Percentiles rank a stretch among this genome's conserved stretches.
phyloP scores from a whole-genome alignment of 257 asterid genomes.

The Rhazya stricta region DNA sequence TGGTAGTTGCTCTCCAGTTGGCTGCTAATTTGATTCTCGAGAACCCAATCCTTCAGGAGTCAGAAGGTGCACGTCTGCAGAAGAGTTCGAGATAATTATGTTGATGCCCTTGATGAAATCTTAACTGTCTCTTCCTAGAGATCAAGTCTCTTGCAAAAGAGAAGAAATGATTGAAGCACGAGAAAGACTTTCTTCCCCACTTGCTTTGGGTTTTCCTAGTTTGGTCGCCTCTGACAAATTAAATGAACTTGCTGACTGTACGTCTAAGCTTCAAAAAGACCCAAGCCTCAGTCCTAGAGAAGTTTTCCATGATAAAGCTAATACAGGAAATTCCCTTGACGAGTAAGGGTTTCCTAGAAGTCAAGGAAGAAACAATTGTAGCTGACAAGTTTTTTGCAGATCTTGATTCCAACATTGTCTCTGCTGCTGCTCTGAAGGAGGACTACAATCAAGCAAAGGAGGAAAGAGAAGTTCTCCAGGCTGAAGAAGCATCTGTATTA shows the following conservation, averaged over 20 bases:
- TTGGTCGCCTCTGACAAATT: constrained; percentile 27
- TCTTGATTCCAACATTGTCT: constrained; percentile 25
- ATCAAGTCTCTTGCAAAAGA: constrained; percentile 9
- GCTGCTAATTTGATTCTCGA: not conserved
- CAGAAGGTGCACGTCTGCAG: constrained; percentile 17
- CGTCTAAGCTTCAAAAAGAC: constrained; percentile 30
- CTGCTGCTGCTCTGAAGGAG: constrained; percentile 21
- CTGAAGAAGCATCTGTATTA: constrained; percentile 24
- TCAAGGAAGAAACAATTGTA: constrained; percentile 15
- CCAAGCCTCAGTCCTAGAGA: constrained; percentile 28
- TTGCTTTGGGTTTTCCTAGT: constrained; percentile 27
- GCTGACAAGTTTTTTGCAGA: constrained; percentile 30
- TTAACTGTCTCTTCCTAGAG: constrained; percentile 16
- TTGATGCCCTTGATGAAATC: constrained; percentile 39
- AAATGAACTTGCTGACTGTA: constrained; percentile 13
- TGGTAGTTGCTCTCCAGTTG: constrained; percentile 1
- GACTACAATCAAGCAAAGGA: constrained; percentile 30
- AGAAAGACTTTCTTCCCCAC: constrained; percentile 29
- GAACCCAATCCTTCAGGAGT: constrained; percentile 6
- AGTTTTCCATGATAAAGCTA: constrained; percentile 30
- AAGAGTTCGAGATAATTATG: constrained; percentile 33
- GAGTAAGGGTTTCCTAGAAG: constrained; percentile 24
- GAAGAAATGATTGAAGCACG: constrained; percentile 22
- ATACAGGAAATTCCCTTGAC: constrained; percentile 28
- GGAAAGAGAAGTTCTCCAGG: constrained; percentile 28